These are phyloP conservation scores for Syzygium aromaticum DNA, from an alignment of 345 rosid genomes.

Conservation along the genomic window DNA sequence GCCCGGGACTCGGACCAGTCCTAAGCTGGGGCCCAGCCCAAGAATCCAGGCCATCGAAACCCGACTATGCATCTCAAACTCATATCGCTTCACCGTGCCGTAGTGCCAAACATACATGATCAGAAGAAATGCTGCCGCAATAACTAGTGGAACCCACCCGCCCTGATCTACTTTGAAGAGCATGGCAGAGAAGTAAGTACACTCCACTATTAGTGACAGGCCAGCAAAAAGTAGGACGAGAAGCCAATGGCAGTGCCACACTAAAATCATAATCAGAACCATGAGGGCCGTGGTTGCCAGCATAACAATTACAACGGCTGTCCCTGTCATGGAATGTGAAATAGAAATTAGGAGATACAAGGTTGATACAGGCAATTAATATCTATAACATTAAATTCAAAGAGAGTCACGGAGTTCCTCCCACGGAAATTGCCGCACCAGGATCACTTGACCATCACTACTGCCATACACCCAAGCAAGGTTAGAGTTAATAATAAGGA, in stretches of 20 bases:
- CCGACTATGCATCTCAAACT: slow-evolving; percentile 69
- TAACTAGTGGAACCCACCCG: slow-evolving; percentile 81
- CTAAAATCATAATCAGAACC: slow-evolving; percentile 58
- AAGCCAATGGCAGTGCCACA: slow-evolving; percentile 82
- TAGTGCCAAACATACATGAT: slow-evolving; percentile 75
- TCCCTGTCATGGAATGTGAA: slow-evolving; percentile 27
- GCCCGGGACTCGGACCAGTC: slow-evolving; percentile 86
- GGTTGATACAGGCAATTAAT: neutral
- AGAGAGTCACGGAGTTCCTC: neutral
- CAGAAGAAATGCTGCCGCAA: slow-evolving; percentile 52
- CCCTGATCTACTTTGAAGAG: slow-evolving; percentile 64
- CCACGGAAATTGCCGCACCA: neutral
- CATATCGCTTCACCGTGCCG: slow-evolving; percentile 60
- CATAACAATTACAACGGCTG: slow-evolving; percentile 72
- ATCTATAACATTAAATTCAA: neutral
- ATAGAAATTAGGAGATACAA: neutral
- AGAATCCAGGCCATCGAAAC: slow-evolving; percentile 86
- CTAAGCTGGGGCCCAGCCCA: slow-evolving; percentile 83
- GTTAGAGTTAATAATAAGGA: neutral
- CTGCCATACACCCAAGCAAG: neutral
- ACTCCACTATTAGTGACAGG: slow-evolving; percentile 45
- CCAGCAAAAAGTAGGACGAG: slow-evolving; percentile 50
- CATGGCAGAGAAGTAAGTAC: slow-evolving; percentile 58
- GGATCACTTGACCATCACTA: neutral
- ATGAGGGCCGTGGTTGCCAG: slow-evolving; percentile 67